Evolutionary conservation across 2,329 filamentous ascomycete genomes (phyloP), one percentile per base, ranked within the genome.

Genomic region (Trichophaea hybrida): DNA sequence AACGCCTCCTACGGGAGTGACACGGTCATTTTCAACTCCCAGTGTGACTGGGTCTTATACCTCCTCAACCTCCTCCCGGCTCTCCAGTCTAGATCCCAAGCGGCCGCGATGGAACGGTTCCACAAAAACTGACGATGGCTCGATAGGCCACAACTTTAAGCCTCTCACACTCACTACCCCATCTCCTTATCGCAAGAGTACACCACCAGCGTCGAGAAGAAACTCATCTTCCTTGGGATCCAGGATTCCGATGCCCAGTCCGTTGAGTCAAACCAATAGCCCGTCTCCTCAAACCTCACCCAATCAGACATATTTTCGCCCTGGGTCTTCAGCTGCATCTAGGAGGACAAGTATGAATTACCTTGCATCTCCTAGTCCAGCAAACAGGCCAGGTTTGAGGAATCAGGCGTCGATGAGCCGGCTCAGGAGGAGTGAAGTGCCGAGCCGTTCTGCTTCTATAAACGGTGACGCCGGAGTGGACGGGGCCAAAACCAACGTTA

Each of bases 91-190:
- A 37, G 70, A 70, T 17, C 73, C 78, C 59, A 75, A 79, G 59
- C 81, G 84, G 55, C 87, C 87, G 2, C 78, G 82, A 60, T 93
- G 87, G 87, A 91, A 83, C 69, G 69, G 68, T 8, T 85, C 82
- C 34, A 80, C 82, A 5, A 88, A 84, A 67, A 78, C 80, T 4
- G 73, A 74, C 5, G 78, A 82, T 62, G 74, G 82, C n/a, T 77
- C 84, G 35, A 78, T 80, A n/a, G 82, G 83, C 32, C 82, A 85
- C 70, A 80, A 81, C 69, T 85, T 82, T 72, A 84, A 80, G 67
- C 80, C 83, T 8, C 72, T 84, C 8, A 79, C 72, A 38, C 72
- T 80, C 49, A 82, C 79, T 5, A 80, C 80, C 1, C 80, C 81
- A 0, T 82, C 78, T 62, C 77, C 80, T 0, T 80, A 70, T 59